Percentiles rank a stretch among this genome's conserved stretches.
These are phyloP conservation scores for Talaromyces sp. DNA, from an alignment of 2,329 filamentous ascomycete genomes.

Conservation along the genomic window DNA sequence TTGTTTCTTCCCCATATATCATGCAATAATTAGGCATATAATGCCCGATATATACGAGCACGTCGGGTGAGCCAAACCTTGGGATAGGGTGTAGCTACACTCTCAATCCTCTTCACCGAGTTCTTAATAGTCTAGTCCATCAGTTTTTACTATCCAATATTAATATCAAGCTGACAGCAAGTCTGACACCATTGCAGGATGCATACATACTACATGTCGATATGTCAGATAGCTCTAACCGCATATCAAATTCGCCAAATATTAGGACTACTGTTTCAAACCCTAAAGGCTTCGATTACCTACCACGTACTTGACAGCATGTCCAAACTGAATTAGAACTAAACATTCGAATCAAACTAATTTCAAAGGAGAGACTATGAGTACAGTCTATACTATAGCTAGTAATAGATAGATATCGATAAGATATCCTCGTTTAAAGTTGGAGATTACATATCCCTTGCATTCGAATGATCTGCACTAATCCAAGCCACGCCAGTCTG, in stretches of 20 bases:
- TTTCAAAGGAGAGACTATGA: not conserved
- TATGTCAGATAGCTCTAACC: not conserved
- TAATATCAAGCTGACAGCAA: not conserved
- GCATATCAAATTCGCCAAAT: not conserved
- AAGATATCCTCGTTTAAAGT: not conserved
- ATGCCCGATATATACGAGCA: not conserved
- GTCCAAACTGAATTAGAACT: not conserved
- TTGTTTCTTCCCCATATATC: not conserved
- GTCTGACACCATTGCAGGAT: not conserved
- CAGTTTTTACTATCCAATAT: not conserved
- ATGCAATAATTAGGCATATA: not conserved
- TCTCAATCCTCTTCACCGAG: not conserved
- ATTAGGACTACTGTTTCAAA: not conserved
- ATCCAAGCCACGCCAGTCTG: conserved; percentile 2
- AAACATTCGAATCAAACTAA: not conserved
- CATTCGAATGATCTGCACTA: conserved; percentile 6
- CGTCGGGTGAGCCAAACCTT: not conserved
- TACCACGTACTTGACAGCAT: not conserved
- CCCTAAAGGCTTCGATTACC: not conserved
- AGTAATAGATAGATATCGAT: not conserved
- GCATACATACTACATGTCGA: conserved; percentile 6
- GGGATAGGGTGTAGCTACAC: not conserved
- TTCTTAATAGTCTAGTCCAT: not conserved
- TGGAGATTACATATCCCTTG: conserved; percentile 2
- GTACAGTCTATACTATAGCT: not conserved